Conservation (phyloP, 352 stramenopile species). For the Phytophthora rubi region DNA sequence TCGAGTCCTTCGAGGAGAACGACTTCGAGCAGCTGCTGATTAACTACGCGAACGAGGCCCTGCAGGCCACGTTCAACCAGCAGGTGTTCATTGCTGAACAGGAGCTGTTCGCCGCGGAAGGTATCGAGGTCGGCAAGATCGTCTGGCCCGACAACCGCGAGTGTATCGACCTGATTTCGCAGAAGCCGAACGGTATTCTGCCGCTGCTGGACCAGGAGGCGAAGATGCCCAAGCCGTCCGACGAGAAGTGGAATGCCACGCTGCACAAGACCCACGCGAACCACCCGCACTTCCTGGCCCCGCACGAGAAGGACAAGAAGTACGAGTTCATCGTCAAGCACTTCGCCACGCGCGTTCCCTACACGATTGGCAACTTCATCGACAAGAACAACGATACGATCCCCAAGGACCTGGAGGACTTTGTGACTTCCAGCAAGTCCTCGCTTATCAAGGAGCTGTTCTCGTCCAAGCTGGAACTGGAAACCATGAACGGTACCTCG, state of each 20-base stretch:
- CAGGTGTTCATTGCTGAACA: constrained; percentile 90
- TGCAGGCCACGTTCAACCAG: constrained; percentile 91
- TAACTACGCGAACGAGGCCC: constrained; percentile 91
- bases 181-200: constrained; percentile 84
- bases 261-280: constrained; percentile 82
- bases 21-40: constrained; percentile 92
- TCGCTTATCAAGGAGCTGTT: constrained; percentile 87
- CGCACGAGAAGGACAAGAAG: constrained; percentile 91
- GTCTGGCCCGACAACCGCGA: constrained; percentile 85
- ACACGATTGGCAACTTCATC: constrained; percentile 96
- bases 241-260: constrained; percentile 87
- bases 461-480: constrained; percentile 58
- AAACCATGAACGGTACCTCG: constrained; percentile 53
- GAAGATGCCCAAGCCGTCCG: constrained; percentile 78
- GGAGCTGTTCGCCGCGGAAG: constrained; percentile 80
- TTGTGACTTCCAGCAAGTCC: constrained; percentile 84
- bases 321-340: constrained; percentile 96
- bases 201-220: constrained; percentile 82
- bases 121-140: constrained; percentile 86
- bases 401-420: constrained; percentile 89
- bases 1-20: constrained; percentile 96
- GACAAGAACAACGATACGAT: constrained; percentile 98
- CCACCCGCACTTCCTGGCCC: constrained; percentile 75
- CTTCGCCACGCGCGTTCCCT: constrained; percentile 95
- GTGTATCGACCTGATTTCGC: constrained; percentile 86